Evolutionary conservation across 306 rosid species (phyloP).

Genomic region (Sicyos edulis): DNA sequence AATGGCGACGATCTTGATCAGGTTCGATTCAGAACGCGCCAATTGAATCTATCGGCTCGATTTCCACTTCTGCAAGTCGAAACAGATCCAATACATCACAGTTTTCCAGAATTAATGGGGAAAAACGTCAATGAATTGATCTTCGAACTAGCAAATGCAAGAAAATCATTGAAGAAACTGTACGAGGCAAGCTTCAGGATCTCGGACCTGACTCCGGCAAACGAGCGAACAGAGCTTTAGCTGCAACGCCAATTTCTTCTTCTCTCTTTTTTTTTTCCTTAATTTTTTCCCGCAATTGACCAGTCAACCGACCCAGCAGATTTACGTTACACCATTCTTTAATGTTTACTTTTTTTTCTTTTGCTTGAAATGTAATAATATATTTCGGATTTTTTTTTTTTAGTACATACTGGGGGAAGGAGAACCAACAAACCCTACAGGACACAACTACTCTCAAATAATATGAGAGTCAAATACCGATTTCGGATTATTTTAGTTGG

Average conservation of each 20-base stretch:
- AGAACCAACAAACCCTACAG: too few species aligned
- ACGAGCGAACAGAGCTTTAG: conserved; percentile 18
- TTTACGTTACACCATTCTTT: neutral
- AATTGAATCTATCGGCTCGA: neutral
- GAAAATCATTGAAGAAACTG: neutral
- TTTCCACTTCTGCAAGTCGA: conserved; percentile 15
- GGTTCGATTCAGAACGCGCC: conserved; percentile 2
- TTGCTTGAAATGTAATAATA: too few species aligned
- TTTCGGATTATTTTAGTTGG: too few species aligned
- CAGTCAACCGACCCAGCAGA: neutral
- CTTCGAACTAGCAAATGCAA: conserved; percentile 10
- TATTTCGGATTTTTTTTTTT: neutral
- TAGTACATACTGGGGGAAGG: too few species aligned
- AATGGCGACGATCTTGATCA: neutral
- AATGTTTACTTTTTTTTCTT: neutral
- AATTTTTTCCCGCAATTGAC: neutral
- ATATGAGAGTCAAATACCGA: too few species aligned
- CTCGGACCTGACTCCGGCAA: conserved; percentile 18
- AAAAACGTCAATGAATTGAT: neutral
- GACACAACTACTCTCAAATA: too few species aligned
- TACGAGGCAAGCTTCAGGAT: conserved; percentile 17
- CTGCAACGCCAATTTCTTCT: conserved; percentile 15
- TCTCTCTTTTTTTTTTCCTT: neutral
- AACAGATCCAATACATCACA: conserved; percentile 7
- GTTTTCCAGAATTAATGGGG: neutral